Percentiles rank a stretch among this genome's conserved stretches.
phyloP scores from a whole-genome alignment of 169 alveolate genomes.

The Plasmodium falciparum region DNA sequence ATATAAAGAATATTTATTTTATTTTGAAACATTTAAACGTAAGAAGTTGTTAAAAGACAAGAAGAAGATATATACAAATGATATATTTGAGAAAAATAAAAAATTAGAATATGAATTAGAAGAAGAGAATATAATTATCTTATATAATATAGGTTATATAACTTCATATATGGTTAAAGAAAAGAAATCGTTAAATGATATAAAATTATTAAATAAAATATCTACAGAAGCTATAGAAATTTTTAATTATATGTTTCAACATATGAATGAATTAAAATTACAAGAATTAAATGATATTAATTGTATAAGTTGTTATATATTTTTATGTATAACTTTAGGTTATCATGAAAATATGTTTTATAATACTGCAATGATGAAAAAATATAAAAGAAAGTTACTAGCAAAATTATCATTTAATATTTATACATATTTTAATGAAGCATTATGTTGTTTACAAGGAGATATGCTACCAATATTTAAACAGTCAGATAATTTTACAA shows the following conservation, averaged over 20 bases:
- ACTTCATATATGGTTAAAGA: conserved; percentile 34
- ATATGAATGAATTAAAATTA: conserved; percentile 38
- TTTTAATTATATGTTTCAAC: conserved; percentile 49
- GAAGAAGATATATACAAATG: conserved; percentile 37
- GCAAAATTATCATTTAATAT: conserved; percentile 51
- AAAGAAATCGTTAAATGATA: conserved; percentile 36
- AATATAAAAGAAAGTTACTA: conserved; percentile 59
- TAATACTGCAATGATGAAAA: conserved; percentile 61
- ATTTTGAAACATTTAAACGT: conserved; percentile 46
- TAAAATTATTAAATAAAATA: conserved; percentile 57
- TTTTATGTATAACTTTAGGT: conserved; percentile 56
- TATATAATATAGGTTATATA: conserved; percentile 48
- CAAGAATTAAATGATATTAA: conserved; percentile 33
- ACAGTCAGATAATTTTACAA: conserved; percentile 2
- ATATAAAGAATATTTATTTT: conserved; percentile 76
- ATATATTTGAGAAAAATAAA: conserved; percentile 45
- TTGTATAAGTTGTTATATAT: conserved; percentile 40
- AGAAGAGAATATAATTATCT: conserved; percentile 27
- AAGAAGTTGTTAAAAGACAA: conserved; percentile 44
- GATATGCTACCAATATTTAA: conserved; percentile 26
- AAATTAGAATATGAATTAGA: conserved; percentile 63
- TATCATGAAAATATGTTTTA: conserved; percentile 76
- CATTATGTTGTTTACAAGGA: conserved; percentile 39
- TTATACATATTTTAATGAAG: conserved; percentile 46
- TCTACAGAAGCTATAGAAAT: conserved; percentile 49